These are phyloP conservation scores for Globisporangium apiculatum DNA, from an alignment of 352 stramenopile genomes.

Conservation along the genomic window DNA sequence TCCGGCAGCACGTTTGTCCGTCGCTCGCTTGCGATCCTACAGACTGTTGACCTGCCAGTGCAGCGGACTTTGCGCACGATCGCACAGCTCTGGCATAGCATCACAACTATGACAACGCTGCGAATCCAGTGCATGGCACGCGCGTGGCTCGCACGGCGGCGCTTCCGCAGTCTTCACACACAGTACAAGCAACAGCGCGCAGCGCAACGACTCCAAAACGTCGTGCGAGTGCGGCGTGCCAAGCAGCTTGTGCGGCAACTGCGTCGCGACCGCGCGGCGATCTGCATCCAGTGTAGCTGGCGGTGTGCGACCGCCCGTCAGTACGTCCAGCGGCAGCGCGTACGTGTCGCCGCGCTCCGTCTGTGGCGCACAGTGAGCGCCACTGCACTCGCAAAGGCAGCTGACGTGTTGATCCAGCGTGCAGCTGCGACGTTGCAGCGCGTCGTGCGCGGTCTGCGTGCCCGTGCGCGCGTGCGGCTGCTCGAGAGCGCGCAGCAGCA, in stretches of 20 bases:
- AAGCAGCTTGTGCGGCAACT: conserved; percentile 17
- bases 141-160: conserved; percentile 19
- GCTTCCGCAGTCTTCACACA: conserved; percentile 16
- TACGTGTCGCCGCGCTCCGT: conserved; percentile 9
- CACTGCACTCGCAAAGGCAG: conserved; percentile 17
- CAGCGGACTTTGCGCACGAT: conserved; percentile 19
- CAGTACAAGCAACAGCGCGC: conserved; percentile 16
- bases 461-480: conserved; percentile 25
- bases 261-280: conserved; percentile 18
- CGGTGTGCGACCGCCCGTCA: conserved; percentile 22
- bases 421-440: conserved; percentile 36
- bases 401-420: conserved; percentile 11
- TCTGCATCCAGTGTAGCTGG: conserved; percentile 45
- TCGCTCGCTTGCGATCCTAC: conserved; percentile 26
- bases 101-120: conserved; percentile 10
- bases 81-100: conserved; percentile 18
- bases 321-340: conserved; percentile 16
- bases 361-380: conserved; percentile 15
- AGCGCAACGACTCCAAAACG: conserved; percentile 27
- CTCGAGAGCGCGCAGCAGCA: conserved; percentile 26
- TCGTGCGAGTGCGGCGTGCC: conserved; percentile 38
- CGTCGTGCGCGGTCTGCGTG: conserved; percentile 31
- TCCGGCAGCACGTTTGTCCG: conserved; percentile 26
- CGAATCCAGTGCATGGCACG: conserved; percentile 31
- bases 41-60: conserved; percentile 34